Conservation (phyloP, 192 early-diverging fungal genomes). For the Coemansia reversa region DNA sequence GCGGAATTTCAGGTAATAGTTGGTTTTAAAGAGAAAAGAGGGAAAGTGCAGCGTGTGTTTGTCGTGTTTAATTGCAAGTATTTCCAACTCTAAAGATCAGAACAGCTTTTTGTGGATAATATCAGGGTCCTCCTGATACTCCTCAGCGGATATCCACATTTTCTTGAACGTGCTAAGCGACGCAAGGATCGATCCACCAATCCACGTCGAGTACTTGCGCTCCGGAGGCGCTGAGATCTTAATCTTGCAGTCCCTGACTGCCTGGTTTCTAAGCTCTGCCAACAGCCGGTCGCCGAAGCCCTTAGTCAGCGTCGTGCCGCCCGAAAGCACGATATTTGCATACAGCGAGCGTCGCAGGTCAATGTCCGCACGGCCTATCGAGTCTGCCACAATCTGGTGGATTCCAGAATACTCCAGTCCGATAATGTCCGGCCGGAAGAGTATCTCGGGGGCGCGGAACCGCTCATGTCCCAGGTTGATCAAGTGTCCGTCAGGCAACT, state of each 20-base stretch:
- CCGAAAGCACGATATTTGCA: conserved; percentile 91
- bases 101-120: conserved; percentile 82
- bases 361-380: conserved; percentile 91
- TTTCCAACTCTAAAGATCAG: conserved; percentile 28
- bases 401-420: conserved; percentile 92
- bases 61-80: background rate
- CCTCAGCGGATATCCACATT: conserved; percentile 99
- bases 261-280: conserved; percentile 84
- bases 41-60: background rate
- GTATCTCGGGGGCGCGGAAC: conserved; percentile 92
- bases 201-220: conserved; percentile 98
- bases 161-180: conserved; percentile 98
- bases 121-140: conserved; percentile 96
- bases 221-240: conserved; percentile 97
- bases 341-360: conserved; percentile 89
- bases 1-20: background rate
- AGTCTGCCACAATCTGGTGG: conserved; percentile 90
- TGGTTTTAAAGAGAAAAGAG: background rate
- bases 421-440: conserved; percentile 93
- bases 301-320: conserved; percentile 89
- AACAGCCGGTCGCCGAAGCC: conserved; percentile 94
- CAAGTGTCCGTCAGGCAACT: conserved; percentile 44
- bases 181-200: conserved; percentile 94
- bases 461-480: conserved; percentile 81
- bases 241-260: conserved; percentile 93